A percentile compares a stretch with the other conserved stretches of the same genome.
Evolutionary conservation across 345 rosid species (phyloP).

Genomic region (Laguncularia racemosa): DNA sequence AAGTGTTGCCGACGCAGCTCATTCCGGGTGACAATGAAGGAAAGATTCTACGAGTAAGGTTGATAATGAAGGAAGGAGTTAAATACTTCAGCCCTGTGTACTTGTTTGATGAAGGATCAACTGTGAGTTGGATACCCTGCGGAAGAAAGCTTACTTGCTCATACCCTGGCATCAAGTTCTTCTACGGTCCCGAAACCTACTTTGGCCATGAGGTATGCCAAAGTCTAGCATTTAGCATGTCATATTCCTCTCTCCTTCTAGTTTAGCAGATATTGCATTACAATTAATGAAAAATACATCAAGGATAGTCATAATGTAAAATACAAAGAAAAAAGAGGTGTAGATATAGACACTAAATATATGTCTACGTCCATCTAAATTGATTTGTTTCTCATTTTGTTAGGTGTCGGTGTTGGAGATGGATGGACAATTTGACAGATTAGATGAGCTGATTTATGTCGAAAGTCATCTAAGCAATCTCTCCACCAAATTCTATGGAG

Average conservation of each 20-base stretch:
- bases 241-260: background rate
- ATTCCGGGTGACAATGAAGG: constrained; percentile 93
- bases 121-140: constrained; percentile 90
- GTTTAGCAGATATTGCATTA: too few species aligned
- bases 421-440: constrained; percentile 95
- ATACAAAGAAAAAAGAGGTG: too few species aligned
- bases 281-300: too few species aligned
- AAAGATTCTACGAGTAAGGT: constrained; percentile 77
- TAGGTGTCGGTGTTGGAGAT: constrained; percentile 92
- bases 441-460: constrained; percentile 90
- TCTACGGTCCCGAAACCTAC: constrained; percentile 75
- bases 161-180: constrained; percentile 95
- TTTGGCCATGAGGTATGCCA: constrained; percentile 62
- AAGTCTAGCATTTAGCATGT: background rate
- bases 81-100: constrained; percentile 79
- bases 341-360: too few species aligned
- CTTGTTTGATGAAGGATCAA: constrained; percentile 92
- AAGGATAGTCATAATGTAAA: too few species aligned
- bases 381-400: background rate
- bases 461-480: constrained; percentile 94
- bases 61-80: constrained; percentile 97
- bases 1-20: constrained; percentile 81
- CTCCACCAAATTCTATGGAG: constrained; percentile 90
- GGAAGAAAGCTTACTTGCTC: constrained; percentile 97
- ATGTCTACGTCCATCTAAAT: too few species aligned